Evolutionary conservation across 1,139 yeast genomes (phyloP), one percentile per base, ranked within the genome.

Genomic region (Debaryomyces psychrophilus): DNA sequence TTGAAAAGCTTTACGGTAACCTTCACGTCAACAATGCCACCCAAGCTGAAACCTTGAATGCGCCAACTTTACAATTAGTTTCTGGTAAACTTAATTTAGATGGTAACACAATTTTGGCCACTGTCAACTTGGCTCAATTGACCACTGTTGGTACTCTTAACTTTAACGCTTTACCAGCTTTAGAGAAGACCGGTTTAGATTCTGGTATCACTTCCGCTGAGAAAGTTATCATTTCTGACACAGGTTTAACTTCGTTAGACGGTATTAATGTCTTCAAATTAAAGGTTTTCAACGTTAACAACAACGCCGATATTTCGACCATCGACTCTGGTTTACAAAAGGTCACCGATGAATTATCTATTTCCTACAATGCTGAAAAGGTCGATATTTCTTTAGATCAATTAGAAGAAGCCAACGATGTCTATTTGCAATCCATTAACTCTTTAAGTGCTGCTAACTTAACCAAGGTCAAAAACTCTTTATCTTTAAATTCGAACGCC

Each of bases 121-220:
- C 82, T 50, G 76, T 92, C 53, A 79, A 87, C 64, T 81, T 92
- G 70, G 97, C 96, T 57, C 76, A 79, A 61, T 82, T 93, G 67
- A 75, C 84, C 64, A 79, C 88, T 56, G 96, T 90, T 56, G 96
- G 95, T 64, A 71, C 88, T 51, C 80, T 93, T 63, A 71, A 76
- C 67, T 84, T 87, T 72, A 79, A 82, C 61, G 90, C 97, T 59
- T 79, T 93, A 67, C 97, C 98, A 63, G 93, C 90, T 59, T 81
- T 93, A 64, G 69, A 66, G 58, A 65, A 69, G 49, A 79, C 90
- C 60, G 85, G 88, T 68, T 87, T 92, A 69, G 76, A 84, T 65
- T 60, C 82, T 44, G 90, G 89, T 70, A 81, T 93, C 63, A 78
- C 88, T 62, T 75, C 85, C 57, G 93, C 96, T 61, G 81, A 82